phyloP scores from a whole-genome alignment of 228 moss, liverwort and hornwort species.

The Sphagnum fallax region DNA sequence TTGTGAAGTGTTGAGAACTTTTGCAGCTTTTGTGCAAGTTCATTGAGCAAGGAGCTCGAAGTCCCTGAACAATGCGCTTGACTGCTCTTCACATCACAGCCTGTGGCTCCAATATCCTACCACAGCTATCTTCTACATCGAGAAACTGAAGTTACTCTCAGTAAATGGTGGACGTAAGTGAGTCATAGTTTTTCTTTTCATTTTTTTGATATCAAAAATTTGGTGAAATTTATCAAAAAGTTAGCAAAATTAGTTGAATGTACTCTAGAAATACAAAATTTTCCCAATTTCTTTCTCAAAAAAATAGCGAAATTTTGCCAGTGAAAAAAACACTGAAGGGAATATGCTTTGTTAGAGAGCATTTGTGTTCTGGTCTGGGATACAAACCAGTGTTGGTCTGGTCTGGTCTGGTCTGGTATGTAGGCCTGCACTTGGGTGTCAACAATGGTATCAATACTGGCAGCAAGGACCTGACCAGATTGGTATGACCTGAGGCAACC shows the following conservation, averaged over 20 bases:
- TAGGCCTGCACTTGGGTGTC: too few relatives aligned
- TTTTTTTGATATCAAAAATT: not conserved
- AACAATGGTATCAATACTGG: too few relatives aligned
- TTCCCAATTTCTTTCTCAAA: too few relatives aligned
- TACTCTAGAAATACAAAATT: too few relatives aligned
- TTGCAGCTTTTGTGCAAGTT: slow-evolving; percentile 72
- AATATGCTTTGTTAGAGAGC: too few relatives aligned
- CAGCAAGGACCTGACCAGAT: too few relatives aligned
- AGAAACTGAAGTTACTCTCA: slow-evolving; percentile 50
- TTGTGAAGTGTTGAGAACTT: slow-evolving; percentile 2
- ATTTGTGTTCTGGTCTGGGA: too few relatives aligned
- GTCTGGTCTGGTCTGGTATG: not conserved
- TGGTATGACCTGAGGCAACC: too few relatives aligned
- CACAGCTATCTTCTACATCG: slow-evolving; percentile 50
- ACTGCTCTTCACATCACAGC: slow-evolving; percentile 59
- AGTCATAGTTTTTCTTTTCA: not conserved
- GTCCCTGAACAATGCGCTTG: slow-evolving; percentile 46
- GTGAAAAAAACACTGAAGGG: too few relatives aligned
- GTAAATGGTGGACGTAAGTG: slow-evolving; percentile 67
- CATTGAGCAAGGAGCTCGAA: slow-evolving; percentile 58
- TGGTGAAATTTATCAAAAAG: too few relatives aligned
- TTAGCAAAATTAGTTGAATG: too few relatives aligned
- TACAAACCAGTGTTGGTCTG: not conserved
- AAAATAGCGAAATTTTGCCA: too few relatives aligned
- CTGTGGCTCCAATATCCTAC: slow-evolving; percentile 81